A percentile compares a stretch with the other conserved stretches of the same genome.
Evolutionary conservation across 1,284 basidiomycete genomes (phyloP).

Genomic region (Thecaphora frezii): DNA sequence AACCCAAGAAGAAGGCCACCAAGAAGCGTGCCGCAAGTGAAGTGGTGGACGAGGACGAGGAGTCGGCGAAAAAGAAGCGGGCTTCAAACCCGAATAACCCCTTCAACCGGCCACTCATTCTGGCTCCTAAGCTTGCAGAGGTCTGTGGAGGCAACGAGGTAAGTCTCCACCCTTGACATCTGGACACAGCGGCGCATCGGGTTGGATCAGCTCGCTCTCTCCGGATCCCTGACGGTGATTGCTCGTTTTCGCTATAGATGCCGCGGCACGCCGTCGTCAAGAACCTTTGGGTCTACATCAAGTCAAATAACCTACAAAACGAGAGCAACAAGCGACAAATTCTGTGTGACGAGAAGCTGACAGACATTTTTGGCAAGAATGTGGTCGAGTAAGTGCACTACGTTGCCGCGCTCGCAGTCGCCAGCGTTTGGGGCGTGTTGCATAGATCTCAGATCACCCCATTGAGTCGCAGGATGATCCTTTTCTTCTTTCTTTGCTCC

Average conservation of each 20-base stretch:
- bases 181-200: too few relatives aligned
- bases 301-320: conserved; percentile 74
- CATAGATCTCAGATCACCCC: too few relatives aligned
- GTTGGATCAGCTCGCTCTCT: background rate
- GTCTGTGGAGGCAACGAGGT: conserved; percentile 54
- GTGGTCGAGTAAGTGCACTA: conserved; percentile 66
- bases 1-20: conserved; percentile 50
- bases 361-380: conserved; percentile 72
- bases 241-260: conserved; percentile 61
- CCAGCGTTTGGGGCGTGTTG: too few relatives aligned
- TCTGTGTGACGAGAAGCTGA: conserved; percentile 72
- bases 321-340: conserved; percentile 76
- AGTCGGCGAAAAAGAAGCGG: conserved; percentile 38
- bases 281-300: conserved; percentile 81
- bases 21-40: conserved; percentile 24
- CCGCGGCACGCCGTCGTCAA: conserved; percentile 87
- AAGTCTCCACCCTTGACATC: conserved; percentile 15
- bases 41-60: conserved; percentile 30
- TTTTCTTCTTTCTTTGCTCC: background rate
- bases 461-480: too few relatives aligned
- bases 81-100: conserved; percentile 55
- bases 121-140: conserved; percentile 48
- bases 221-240: background rate
- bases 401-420: too few relatives aligned
- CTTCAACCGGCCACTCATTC: conserved; percentile 53